Evolutionary conservation across 2,329 filamentous ascomycete genomes (phyloP).

Genomic region (Penicillium sp.): DNA sequence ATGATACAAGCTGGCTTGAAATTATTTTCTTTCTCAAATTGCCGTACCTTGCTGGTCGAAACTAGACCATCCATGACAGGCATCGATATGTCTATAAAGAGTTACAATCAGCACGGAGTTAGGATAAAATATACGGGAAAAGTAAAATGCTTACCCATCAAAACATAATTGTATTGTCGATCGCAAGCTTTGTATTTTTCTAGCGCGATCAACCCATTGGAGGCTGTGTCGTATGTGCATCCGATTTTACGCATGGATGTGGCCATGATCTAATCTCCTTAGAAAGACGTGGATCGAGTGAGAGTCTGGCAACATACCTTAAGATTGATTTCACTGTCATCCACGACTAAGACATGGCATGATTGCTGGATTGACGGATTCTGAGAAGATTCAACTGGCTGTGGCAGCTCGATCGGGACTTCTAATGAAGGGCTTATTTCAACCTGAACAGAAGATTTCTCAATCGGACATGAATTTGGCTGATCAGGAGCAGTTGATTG

Average conservation of each 20-base stretch:
- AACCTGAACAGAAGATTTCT: not conserved
- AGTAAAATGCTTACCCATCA: slow-evolving; percentile 33
- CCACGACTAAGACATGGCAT: slow-evolving; percentile 42
- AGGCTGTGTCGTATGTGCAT: slow-evolving; percentile 40
- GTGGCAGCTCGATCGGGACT: not conserved
- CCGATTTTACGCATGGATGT: slow-evolving; percentile 46
- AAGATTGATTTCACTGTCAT: slow-evolving; percentile 49
- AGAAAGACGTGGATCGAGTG: not conserved
- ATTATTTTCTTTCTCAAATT: slow-evolving; percentile 34
- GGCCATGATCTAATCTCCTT: slow-evolving; percentile 33
- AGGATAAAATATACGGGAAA: no score
- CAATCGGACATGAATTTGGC: not conserved
- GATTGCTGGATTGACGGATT: not conserved
- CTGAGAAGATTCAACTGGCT: not conserved
- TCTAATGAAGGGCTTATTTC: not conserved
- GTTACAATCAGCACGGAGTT: not conserved
- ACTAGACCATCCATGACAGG: slow-evolving; percentile 50
- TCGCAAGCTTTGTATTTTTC: slow-evolving; percentile 36
- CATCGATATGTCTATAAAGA: slow-evolving; percentile 47
- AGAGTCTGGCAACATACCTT: slow-evolving; percentile 21
- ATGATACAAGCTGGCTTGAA: slow-evolving; percentile 31
- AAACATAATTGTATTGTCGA: slow-evolving; percentile 40
- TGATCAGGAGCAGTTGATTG: not conserved
- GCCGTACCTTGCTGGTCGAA: slow-evolving; percentile 47
- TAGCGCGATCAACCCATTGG: slow-evolving; percentile 44